These are phyloP conservation scores for Furcasterigmium furcatum DNA, from an alignment of 2,329 filamentous ascomycete genomes.

Conservation along the genomic window DNA sequence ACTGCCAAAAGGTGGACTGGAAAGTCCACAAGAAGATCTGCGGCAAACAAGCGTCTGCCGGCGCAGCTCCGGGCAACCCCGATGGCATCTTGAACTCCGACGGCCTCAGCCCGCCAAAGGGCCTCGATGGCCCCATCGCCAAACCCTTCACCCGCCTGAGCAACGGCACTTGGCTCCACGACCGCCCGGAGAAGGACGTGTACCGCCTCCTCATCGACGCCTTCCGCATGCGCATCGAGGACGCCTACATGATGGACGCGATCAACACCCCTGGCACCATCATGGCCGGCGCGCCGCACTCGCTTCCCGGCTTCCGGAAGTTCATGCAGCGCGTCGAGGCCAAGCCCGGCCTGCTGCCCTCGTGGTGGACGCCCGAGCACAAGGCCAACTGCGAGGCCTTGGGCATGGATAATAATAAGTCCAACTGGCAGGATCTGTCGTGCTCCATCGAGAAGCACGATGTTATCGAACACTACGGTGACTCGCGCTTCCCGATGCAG, in stretches of 20 bases:
- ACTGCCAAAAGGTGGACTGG: conserved; percentile 50
- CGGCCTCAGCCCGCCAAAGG: conserved; percentile 16
- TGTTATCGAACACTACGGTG: conserved; percentile 38
- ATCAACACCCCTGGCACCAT: conserved; percentile 24
- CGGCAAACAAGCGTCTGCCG: conserved; percentile 11
- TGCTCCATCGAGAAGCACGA: conserved; percentile 25
- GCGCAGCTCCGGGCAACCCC: not conserved
- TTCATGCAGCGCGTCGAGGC: conserved; percentile 13
- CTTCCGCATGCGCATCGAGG: conserved; percentile 40
- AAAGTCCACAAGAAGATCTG: conserved; percentile 44
- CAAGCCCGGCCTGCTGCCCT: conserved; percentile 29
- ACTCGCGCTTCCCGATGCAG: conserved; percentile 43
- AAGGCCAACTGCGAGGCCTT: conserved; percentile 30
- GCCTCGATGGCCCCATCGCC: conserved; percentile 21
- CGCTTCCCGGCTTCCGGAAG: not conserved
- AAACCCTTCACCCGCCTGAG: conserved; percentile 37
- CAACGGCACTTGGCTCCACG: conserved; percentile 37
- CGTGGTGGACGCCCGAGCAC: conserved; percentile 41
- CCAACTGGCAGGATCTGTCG: conserved; percentile 24
- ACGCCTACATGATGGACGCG: conserved; percentile 24
- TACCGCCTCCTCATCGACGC: conserved; percentile 43
- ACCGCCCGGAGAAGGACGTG: conserved; percentile 37
- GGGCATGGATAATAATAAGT: conserved; percentile 18
- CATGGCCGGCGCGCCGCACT: conserved; percentile 7
- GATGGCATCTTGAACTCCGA: too few relatives aligned